phyloP scores from a whole-genome alignment of 2,329 filamentous ascomycete species.

The Cercospora sp. region DNA sequence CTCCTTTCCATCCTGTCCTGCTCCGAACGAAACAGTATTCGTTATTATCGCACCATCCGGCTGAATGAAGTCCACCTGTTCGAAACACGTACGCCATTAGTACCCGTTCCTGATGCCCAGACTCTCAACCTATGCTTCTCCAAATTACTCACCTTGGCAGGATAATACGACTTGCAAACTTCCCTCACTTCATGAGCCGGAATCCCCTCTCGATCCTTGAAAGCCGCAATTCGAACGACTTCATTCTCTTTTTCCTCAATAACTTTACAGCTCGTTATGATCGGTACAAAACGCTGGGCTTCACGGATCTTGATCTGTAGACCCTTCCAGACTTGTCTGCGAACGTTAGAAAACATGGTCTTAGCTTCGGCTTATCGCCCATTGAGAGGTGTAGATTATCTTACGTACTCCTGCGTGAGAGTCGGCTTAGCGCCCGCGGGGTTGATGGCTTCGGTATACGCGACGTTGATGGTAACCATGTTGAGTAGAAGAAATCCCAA shows the following conservation, averaged over 20 bases:
- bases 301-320: constrained; percentile 50
- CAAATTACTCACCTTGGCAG: constrained; percentile 41
- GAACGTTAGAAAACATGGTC: background rate
- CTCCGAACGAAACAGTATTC: constrained; percentile 47
- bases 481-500: constrained; percentile 17
- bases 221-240: constrained; percentile 41
- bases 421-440: constrained; percentile 40
- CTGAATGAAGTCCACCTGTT: constrained; percentile 49
- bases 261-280: constrained; percentile 46
- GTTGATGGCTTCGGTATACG: constrained; percentile 50
- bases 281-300: constrained; percentile 49
- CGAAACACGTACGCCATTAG: background rate
- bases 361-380: background rate
- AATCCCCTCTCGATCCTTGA: constrained; percentile 39
- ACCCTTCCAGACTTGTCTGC: constrained; percentile 44
- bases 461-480: constrained; percentile 45
- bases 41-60: constrained; percentile 46
- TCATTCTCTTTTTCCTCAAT: constrained; percentile 42
- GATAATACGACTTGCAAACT: constrained; percentile 42
- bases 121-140: background rate
- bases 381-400: background rate
- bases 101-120: background rate
- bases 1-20: constrained; percentile 37
- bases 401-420: constrained; percentile 35
- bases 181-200: constrained; percentile 40